phyloP scores from a whole-genome alignment of 2,329 filamentous ascomycete species.

The Paraphaeosphaeria sporulosa region DNA sequence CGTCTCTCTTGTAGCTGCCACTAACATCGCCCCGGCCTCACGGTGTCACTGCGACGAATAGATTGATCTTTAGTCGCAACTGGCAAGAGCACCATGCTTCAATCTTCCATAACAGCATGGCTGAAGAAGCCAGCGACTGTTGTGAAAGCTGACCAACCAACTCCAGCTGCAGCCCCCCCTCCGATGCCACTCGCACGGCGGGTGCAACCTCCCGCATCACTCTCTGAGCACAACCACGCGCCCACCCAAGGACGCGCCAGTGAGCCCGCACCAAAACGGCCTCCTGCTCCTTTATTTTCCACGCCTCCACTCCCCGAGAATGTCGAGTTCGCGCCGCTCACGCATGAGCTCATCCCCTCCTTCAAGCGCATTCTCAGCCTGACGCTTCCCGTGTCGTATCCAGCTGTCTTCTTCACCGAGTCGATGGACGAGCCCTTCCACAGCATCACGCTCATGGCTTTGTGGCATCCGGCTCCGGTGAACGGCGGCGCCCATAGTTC shows the following conservation, averaged over 20 bases:
- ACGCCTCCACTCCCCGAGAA: slow-evolving; percentile 54
- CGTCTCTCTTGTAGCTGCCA: neutral
- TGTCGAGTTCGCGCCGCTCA: slow-evolving; percentile 61
- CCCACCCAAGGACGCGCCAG: neutral
- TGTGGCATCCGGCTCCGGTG: slow-evolving; percentile 57
- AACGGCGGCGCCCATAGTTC: neutral
- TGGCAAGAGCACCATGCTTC: slow-evolving; percentile 44
- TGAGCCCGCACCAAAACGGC: slow-evolving; percentile 10
- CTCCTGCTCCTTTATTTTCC: slow-evolving; percentile 30
- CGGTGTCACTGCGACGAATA: neutral
- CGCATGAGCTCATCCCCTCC: slow-evolving; percentile 61
- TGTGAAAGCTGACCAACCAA: slow-evolving; percentile 27
- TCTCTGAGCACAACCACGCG: slow-evolving; percentile 27
- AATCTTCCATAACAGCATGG: slow-evolving; percentile 57
- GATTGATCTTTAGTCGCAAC: neutral
- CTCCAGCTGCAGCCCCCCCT: neutral
- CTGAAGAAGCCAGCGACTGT: slow-evolving; percentile 54
- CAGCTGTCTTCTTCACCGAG: slow-evolving; percentile 67
- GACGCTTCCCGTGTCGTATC: slow-evolving; percentile 68
- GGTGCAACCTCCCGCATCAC: slow-evolving; percentile 28
- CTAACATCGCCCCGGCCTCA: neutral
- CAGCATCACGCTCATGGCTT: slow-evolving; percentile 65
- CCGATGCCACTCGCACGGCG: slow-evolving; percentile 27
- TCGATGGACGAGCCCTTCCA: slow-evolving; percentile 63
- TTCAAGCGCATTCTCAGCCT: slow-evolving; percentile 66